These are phyloP conservation scores for Neospora caninum DNA, from an alignment of 169 alveolate species.

Conservation along the genomic window DNA sequence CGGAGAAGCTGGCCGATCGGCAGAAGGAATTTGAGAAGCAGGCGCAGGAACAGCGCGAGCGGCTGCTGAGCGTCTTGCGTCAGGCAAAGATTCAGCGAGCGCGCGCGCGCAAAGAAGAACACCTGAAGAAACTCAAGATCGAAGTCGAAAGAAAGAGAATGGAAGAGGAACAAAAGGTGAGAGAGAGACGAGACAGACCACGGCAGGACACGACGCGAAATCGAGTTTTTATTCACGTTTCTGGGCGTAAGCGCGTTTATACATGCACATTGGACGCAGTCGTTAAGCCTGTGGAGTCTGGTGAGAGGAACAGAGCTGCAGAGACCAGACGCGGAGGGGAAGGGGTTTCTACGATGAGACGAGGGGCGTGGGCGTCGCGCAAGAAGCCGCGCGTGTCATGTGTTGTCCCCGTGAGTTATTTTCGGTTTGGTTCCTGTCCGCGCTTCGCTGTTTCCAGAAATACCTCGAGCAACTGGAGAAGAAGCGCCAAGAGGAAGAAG, in stretches of 20 bases:
- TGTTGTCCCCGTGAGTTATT: background rate
- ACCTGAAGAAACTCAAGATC: background rate
- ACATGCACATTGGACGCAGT: too few species aligned
- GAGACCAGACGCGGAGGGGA: too few species aligned
- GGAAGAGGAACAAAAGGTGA: slow-evolving; percentile 49
- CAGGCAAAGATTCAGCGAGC: slow-evolving; percentile 41
- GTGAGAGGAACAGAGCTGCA: too few species aligned
- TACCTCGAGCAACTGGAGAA: slow-evolving; percentile 48
- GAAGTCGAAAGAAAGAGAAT: slow-evolving; percentile 19
- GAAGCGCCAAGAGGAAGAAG: slow-evolving; percentile 42
- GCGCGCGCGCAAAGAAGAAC: slow-evolving; percentile 36
- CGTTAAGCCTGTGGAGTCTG: too few species aligned
- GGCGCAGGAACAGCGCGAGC: slow-evolving; percentile 43
- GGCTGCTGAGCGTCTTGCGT: slow-evolving; percentile 27
- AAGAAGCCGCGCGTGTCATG: too few species aligned
- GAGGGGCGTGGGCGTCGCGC: too few species aligned
- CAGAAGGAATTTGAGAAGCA: slow-evolving; percentile 40
- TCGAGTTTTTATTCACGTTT: too few species aligned
- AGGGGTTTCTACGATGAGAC: too few species aligned
- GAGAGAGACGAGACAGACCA: background rate
- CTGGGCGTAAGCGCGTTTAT: too few species aligned
- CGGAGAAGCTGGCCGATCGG: slow-evolving; percentile 37
- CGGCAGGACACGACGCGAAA: background rate
- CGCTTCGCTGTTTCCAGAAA: background rate
- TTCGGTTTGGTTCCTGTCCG: background rate